Conservation (phyloP, 805 yeast genomes). For the Saturnispora zaruensis region DNA sequence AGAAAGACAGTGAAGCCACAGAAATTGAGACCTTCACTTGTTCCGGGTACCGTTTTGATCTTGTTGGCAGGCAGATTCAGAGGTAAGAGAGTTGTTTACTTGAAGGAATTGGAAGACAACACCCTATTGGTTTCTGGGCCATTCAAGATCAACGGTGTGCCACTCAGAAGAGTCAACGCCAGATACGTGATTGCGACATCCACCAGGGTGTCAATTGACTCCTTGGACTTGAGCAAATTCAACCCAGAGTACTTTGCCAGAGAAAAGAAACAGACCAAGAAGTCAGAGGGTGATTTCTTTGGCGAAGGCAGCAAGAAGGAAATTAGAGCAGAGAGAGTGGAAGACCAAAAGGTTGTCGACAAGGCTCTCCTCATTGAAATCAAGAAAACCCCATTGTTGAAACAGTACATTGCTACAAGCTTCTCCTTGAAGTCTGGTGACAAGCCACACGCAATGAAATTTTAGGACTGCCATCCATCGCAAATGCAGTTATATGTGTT, state of each 20-base stretch:
- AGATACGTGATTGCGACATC: constrained; percentile 99
- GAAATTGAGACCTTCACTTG: constrained; percentile 73
- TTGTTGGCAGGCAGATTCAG: constrained; percentile 99
- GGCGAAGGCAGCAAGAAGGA: constrained; percentile 66
- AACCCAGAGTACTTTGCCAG: constrained; percentile 93
- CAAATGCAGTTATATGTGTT: background rate
- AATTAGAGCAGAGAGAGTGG: constrained; percentile 88
- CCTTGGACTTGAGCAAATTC: constrained; percentile 84
- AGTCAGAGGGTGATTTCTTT: constrained; percentile 91
- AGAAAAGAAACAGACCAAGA: constrained; percentile 69
- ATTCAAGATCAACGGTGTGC: constrained; percentile 99
- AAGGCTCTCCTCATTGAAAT: constrained; percentile 85
- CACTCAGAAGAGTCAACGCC: constrained; percentile 98
- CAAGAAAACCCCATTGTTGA: constrained; percentile 95
- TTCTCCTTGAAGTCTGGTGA: constrained; percentile 98
- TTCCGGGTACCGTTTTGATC: constrained; percentile 49
- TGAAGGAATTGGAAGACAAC: constrained; percentile 96
- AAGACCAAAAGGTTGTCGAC: constrained; percentile 95
- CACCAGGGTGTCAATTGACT: constrained; percentile 70
- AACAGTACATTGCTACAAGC: constrained; percentile 90
- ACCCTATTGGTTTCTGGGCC: constrained; percentile 97
- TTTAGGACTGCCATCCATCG: constrained; percentile 39
- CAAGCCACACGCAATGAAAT: constrained; percentile 96
- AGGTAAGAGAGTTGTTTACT: constrained; percentile 99
- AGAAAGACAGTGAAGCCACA: constrained; percentile 92